Evolutionary conservation across 768 basidiomycete species (phyloP).

Genomic region (Mycena crocata): DNA sequence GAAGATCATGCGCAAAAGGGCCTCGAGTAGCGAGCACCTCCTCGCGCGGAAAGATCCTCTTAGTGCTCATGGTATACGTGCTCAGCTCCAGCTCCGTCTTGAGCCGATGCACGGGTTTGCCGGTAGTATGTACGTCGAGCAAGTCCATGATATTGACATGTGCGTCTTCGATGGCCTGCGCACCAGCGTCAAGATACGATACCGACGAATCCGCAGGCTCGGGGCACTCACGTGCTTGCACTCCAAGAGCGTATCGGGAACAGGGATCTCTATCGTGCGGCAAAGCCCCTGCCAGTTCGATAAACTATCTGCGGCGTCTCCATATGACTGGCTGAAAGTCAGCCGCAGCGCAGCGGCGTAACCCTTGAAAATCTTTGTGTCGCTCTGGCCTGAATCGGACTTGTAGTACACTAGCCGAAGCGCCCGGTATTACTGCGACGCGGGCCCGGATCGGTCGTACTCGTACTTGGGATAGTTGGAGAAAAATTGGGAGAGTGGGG

Average conservation of each 20-base stretch:
- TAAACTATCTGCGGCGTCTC: conserved; percentile 10
- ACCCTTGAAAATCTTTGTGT: neutral
- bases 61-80: conserved; percentile 39
- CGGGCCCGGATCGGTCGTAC: conserved; percentile 24
- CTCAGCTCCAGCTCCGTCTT: conserved; percentile 42
- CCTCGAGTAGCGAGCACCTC: neutral
- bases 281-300: conserved; percentile 28
- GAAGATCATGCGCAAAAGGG: conserved; percentile 7
- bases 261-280: conserved; percentile 3
- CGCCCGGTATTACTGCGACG: conserved; percentile 20
- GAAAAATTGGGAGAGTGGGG: conserved; percentile 30
- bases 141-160: conserved; percentile 57
- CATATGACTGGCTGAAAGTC: conserved; percentile 20
- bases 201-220: neutral
- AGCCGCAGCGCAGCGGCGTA: conserved; percentile 12
- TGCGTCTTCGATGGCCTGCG: conserved; percentile 41
- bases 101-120: conserved; percentile 35
- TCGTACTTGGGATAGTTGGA: conserved; percentile 14
- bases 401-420: conserved; percentile 11
- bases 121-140: conserved; percentile 36
- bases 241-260: conserved; percentile 35
- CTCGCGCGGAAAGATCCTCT: conserved; percentile 47
- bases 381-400: no score
- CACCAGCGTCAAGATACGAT: neutral
- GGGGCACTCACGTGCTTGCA: conserved; percentile 41